Conservation (phyloP, 208 protist species). For the Leishmania aethiopica region DNA sequence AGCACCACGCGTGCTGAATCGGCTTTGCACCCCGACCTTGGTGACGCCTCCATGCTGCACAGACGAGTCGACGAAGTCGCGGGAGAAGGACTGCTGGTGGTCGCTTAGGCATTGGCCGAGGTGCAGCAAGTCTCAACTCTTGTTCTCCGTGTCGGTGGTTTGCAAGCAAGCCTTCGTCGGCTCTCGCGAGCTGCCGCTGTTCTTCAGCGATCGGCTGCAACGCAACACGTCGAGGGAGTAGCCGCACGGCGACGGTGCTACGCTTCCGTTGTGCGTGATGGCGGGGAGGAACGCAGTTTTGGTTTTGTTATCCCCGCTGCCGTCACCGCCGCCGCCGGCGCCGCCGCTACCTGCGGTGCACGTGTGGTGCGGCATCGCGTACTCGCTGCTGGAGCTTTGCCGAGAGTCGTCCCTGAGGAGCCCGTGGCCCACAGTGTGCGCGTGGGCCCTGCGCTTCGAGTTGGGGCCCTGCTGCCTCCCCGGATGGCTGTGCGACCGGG, state of each 20-base stretch:
- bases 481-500: conserved; percentile 6
- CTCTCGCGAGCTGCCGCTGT: conserved; percentile 18
- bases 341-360: background rate
- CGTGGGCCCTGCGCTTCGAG: conserved; percentile 1
- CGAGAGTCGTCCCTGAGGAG: conserved; percentile 13
- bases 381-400: conserved; percentile 18
- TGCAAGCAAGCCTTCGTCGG: conserved; percentile 17
- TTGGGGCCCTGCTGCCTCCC: background rate
- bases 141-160: conserved; percentile 3
- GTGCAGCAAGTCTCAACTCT: conserved; percentile 10
- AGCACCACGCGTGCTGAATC: background rate
- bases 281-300: conserved; percentile 19
- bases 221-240: conserved; percentile 19
- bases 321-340: background rate
- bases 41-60: conserved; percentile 10
- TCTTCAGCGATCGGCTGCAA: conserved; percentile 6
- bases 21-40: background rate
- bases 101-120: background rate
- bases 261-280: conserved; percentile 5
- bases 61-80: conserved; percentile 5
- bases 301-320: background rate
- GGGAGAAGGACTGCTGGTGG: conserved; percentile 4
- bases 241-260: background rate
- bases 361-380: background rate
- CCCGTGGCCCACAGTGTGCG: background rate